Conservation (phyloP, 2,329 filamentous ascomycete species). For the Diaporthe amygdali region DNA sequence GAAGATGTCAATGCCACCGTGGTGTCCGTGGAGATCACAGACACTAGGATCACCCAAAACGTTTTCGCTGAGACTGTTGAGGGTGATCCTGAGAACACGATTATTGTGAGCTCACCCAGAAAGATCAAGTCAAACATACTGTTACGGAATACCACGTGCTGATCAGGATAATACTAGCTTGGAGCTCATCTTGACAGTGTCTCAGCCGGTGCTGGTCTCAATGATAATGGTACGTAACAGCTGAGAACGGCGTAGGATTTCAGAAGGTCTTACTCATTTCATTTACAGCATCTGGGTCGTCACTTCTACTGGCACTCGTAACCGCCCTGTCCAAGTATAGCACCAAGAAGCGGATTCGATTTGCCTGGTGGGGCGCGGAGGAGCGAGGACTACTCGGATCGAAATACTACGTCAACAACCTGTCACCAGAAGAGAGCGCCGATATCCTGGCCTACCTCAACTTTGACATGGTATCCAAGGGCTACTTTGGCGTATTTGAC, state of each 20-base stretch:
- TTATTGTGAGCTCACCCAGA: conserved; percentile 31
- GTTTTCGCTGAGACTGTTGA: conserved; percentile 50
- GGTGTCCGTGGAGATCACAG: conserved; percentile 26
- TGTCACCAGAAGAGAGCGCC: conserved; percentile 38
- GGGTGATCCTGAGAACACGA: conserved; percentile 47
- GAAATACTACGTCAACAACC: conserved; percentile 42
- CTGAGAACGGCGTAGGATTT: no score
- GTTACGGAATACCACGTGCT: no score
- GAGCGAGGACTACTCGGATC: conserved; percentile 45
- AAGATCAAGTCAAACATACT: no score
- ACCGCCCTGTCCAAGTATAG: conserved; percentile 34
- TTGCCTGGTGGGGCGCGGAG: conserved; percentile 52
- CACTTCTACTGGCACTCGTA: conserved; percentile 44
- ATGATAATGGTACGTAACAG: conserved; percentile 44
- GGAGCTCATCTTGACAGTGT: conserved; percentile 52
- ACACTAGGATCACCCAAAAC: conserved; percentile 47
- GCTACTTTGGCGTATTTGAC: conserved; percentile 40
- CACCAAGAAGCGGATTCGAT: conserved; percentile 45
- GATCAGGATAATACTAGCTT: conserved; percentile 27
- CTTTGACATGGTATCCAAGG: conserved; percentile 47
- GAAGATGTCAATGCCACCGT: not conserved
- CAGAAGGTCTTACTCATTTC: no score
- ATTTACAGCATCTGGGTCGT: conserved; percentile 38
- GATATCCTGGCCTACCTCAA: conserved; percentile 44
- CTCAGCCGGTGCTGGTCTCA: conserved; percentile 49